These are phyloP conservation scores for Tetraselmis chui DNA, from an alignment of 139 green algal genomes.

Conservation along the genomic window DNA sequence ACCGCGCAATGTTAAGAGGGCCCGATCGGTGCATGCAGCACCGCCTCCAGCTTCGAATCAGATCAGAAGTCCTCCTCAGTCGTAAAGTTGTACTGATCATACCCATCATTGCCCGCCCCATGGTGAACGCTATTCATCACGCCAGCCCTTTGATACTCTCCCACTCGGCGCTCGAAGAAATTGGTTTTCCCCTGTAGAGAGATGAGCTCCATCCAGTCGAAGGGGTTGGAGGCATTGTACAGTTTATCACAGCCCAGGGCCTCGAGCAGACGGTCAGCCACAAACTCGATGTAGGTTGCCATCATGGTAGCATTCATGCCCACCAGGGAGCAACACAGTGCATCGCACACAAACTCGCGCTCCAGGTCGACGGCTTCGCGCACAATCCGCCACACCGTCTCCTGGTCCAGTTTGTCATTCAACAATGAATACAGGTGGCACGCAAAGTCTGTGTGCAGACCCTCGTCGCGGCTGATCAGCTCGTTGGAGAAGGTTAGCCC, in stretches of 20 bases:
- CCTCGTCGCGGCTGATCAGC: conserved; percentile 72
- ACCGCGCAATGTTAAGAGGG: too few species aligned
- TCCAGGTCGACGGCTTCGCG: conserved; percentile 58
- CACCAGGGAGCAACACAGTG: conserved; percentile 50
- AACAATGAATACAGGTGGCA: conserved; percentile 53
- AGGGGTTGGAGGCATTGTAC: conserved; percentile 67
- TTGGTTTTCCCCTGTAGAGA: conserved; percentile 79
- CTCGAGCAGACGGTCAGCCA: conserved; percentile 65
- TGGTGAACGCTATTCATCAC: conserved; percentile 57
- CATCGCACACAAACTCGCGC: conserved; percentile 58
- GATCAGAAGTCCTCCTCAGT: conserved; percentile 54
- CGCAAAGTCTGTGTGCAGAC: conserved; percentile 72
- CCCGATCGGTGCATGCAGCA: too few species aligned
- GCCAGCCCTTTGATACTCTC: conserved; percentile 72
- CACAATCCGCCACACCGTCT: conserved; percentile 44
- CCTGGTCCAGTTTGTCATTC: conserved; percentile 9
- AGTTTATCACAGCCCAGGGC: conserved; percentile 46
- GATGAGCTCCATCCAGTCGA: conserved; percentile 87
- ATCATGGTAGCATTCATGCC: conserved; percentile 71
- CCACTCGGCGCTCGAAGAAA: conserved; percentile 81
- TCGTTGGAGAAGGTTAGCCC: conserved; percentile 73
- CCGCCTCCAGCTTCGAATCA: too few species aligned
- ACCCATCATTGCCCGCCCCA: not conserved
- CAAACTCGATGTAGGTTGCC: conserved; percentile 66
- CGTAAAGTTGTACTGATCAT: conserved; percentile 41